Evolutionary conservation across 805 yeast species (phyloP), one percentile per base, ranked within the genome.

Genomic region (Suhomyces sp.): DNA sequence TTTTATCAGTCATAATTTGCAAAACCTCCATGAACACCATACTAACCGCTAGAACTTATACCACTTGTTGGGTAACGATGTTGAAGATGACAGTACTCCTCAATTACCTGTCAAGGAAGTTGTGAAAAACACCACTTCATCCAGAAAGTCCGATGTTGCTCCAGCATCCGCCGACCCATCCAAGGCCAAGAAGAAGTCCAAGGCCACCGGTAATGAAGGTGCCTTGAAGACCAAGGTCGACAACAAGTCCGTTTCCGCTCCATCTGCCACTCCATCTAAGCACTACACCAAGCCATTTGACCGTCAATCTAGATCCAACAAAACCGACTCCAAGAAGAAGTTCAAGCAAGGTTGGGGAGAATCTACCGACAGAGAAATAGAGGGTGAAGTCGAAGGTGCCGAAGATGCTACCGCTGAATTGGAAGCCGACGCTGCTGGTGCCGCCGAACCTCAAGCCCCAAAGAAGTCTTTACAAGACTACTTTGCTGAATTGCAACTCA

Each of bases 271-370:
- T 50, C 77, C 78, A 42, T 45, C 71, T 51, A 76, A 76, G 56
- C 61, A 76, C 54, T 68, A 73, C 60, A 78, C 78, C 69, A 70
- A 64, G 62, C 72, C 75, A 54, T 65, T 67, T 42, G 98, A 91
- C 79, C 93, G 95, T 70, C 93, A 81, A 60, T 79, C 91, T 50
- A 85, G 84, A 75, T 60, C 86, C 49, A 87, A 83, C 59, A 86
- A 84, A 76, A 64, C 79, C 56, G 96, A 88, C 73, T 73, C 95
- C 53, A 77, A 75, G 53, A 90, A 88, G 82, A 81, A 83, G 67
- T 76, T 83, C 58, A 77, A 74, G 65, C 82, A 81, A 69, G 90
- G 88, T 50, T 87, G 96, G 91, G 95, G 96, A 60, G 87, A 81
- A 60, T 79, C 82, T 66, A 70, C 72, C 56, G 74, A 71, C 60